phyloP scores from a whole-genome alignment of 2,329 filamentous ascomycete genomes.

The Ploettnerulaceae sp. region DNA sequence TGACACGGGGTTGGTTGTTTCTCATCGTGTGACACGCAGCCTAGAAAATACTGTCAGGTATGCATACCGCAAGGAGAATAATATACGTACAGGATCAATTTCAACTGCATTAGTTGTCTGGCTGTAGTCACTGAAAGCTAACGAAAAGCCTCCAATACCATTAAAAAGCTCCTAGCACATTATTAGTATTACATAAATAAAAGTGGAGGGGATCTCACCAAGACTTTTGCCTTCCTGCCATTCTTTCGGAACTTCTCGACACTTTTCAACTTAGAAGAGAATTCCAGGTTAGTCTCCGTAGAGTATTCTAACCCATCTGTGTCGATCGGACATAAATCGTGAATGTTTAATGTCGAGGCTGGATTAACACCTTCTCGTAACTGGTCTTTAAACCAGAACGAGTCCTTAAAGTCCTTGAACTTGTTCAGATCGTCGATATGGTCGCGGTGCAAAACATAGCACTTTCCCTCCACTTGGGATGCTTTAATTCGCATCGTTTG shows the following conservation, averaged over 20 bases:
- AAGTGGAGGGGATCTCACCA: neutral
- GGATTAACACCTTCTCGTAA: neutral
- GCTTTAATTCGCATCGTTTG: neutral
- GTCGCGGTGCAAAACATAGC: constrained; percentile 13
- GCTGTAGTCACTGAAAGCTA: constrained; percentile 5
- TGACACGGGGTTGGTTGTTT: neutral
- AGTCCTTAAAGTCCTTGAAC: constrained; percentile 20
- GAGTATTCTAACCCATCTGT: neutral
- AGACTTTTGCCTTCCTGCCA: neutral
- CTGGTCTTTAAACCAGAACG: constrained; percentile 19
- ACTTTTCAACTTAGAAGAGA: neutral
- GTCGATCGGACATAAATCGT: neutral
- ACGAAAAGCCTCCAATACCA: constrained; percentile 15
- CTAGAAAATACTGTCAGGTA: neutral
- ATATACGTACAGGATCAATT: neutral
- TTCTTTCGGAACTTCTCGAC: constrained; percentile 5
- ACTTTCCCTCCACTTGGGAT: constrained; percentile 17
- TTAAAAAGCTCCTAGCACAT: constrained; percentile 1
- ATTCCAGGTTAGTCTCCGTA: neutral
- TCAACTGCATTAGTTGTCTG: neutral
- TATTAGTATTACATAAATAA: neutral
- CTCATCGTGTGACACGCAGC: constrained; percentile 1
- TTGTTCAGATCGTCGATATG: constrained; percentile 17
- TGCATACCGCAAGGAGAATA: neutral
- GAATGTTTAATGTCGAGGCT: neutral